Base-by-base conservation (phyloP, 2,329 filamentous ascomycete genomes). In the Fusarium lateritium region DNA sequence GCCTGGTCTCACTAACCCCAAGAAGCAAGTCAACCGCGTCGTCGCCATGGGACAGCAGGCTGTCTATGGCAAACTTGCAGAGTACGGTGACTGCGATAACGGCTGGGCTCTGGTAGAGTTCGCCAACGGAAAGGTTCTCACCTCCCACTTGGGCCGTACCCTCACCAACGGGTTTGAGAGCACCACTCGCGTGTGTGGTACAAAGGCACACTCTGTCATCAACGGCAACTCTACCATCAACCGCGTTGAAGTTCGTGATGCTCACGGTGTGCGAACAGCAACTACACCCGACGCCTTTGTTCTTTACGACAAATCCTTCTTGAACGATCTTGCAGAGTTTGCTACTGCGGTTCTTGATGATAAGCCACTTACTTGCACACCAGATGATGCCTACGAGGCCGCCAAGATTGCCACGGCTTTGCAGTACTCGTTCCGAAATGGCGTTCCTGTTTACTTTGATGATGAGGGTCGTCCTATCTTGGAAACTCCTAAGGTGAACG, bases 51-150 rank as follows among this genome's bases (percentile, higher is more conserved):
- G 75, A 7, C 74, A 79, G 42, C 76, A 79, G 46, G 72, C 72
- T 15, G 74, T 78, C 45, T 69, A 75, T 17, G 63, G 73, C 10
- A 78, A 79, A 14, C 75, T 78, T 2, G 70, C 71, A 34, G 62
- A 72, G 59, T 66, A 69, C 33, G 70, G 70, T 45, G 73, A 75
- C 61, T 66, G 60, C 13, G 79, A 80, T 65, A 80, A 79, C 55
- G 78, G 73, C 8, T 73, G 77, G 55, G 78, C 72, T 5, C 63
- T 79, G 9, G 76, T 80, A 11, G 79, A 80, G 62, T 80, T 79
- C 68, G 70, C 75, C 69, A 78, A 76, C 55, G 78, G 78, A 22
- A 79, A 79, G 62, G 74, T 79, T 31, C 73, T 77, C 9, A 76
- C 75, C 40, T 72, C 75, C 31, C 76, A 77, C 68, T 70, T 75